Base-by-base conservation (phyloP, 495 filamentous ascomycete species). In the Thermothielavioides terrestris region DNA sequence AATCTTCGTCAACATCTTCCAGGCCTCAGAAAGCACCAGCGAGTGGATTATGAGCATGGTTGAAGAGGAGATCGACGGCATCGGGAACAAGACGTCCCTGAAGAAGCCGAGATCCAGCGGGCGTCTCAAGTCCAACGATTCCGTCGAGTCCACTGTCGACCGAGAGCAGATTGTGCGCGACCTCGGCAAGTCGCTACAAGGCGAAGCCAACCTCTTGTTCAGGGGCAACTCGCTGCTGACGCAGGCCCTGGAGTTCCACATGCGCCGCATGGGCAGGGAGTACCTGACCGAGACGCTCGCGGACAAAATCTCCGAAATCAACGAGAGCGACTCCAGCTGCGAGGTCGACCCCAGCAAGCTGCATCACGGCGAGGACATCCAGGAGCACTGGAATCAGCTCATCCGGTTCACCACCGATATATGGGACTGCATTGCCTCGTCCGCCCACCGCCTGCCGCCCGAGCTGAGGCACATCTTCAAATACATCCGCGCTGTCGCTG, bases 1-100 rank as follows among this genome's bases (percentile, higher is more conserved):
- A 59, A 82, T 85, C 28, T 78, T 99, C 38, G 73, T 97, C 55
- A 88, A 95, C 58, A 94, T 99, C 45, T 99, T 86, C 59, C 92
- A 99, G 62, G 94, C 95, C 11, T 89, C 88, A n/a, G 89, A 88
- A 4, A 80, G 81, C 43, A 84, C 86, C 11, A 81, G 77, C 31
- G 88, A 95, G 42, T 99, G 92, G 92, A 77, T 99, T 23, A 92
- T 88, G 68, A 80, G 85, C 2, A 73, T 99, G 42, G 86, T 94
- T 10, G 94, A 99, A 61, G 89, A 95, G 56, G 92, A 99, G 64
- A 97, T 99, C 46, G 92, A 97, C 60, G 91, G 88, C 7, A 78
- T 90, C 9, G 81, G 86, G 51, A 94, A 83, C 62, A 89, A 95
- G 57, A 71, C 76, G 12, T 74, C 79, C 1, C 73, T 82, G 43